Evolutionary conservation across 345 rosid species (phyloP).

Genomic region (Mercurialis annua): DNA sequence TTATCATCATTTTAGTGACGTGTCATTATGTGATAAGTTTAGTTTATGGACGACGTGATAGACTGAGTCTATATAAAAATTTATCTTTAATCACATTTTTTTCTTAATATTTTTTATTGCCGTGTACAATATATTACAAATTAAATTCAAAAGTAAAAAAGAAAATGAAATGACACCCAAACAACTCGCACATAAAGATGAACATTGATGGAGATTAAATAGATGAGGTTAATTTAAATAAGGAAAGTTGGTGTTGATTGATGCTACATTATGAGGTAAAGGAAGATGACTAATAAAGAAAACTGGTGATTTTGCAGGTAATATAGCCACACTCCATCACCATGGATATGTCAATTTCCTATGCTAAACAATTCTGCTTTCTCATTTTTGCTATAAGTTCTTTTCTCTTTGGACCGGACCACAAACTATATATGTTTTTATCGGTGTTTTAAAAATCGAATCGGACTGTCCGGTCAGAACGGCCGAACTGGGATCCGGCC

Average conservation of each 20-base stretch:
- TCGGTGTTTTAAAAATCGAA: no score
- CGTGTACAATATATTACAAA: background rate
- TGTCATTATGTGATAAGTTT: no score
- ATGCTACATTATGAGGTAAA: constrained; percentile 24
- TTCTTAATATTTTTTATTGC: no score
- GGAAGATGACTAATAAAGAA: no score
- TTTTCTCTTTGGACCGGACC: constrained; percentile 24
- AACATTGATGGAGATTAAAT: constrained; percentile 25
- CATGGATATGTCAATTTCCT: constrained; percentile 13
- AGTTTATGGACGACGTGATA: no score
- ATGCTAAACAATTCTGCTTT: constrained; percentile 1
- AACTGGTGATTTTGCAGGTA: background rate
- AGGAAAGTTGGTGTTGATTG: constrained; percentile 42
- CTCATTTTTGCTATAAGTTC: background rate
- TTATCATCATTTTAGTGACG: no score
- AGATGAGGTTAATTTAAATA: constrained; percentile 18
- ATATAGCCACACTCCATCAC: background rate
- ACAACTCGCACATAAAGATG: constrained; percentile 16
- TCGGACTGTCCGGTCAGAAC: no score
- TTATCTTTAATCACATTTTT: no score
- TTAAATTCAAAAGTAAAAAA: background rate
- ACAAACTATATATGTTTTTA: background rate
- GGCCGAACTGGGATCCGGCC: no score
- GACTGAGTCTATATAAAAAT: no score
- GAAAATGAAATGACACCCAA: background rate